Evolutionary conservation across 2,329 filamentous ascomycete species (phyloP).

Genomic region (Neonectria ditissima): DNA sequence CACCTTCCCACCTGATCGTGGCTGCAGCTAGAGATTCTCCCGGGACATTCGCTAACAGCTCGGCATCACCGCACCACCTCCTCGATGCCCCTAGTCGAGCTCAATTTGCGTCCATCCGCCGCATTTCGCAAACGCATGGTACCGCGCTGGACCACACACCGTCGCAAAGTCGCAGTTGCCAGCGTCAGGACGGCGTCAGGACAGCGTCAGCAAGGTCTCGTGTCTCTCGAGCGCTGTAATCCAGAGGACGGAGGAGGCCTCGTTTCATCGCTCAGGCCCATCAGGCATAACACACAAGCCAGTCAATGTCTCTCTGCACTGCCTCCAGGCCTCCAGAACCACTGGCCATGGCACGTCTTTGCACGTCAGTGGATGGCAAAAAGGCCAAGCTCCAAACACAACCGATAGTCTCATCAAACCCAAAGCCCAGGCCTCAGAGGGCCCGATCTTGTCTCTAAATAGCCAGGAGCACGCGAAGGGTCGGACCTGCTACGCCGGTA

Average conservation of each 20-base stretch:
- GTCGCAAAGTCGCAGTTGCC: conserved; percentile 13
- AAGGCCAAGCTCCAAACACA: conserved; percentile 21
- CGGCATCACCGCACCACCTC: conserved; percentile 30
- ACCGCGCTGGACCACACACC: conserved; percentile 11
- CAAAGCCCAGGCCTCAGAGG: conserved; percentile 14
- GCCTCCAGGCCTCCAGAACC: conserved; percentile 14
- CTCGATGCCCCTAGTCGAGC: conserved; percentile 31
- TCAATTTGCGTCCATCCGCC: conserved; percentile 40
- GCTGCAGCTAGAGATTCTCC: not conserved
- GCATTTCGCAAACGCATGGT: conserved; percentile 32
- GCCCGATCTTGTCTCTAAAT: conserved; percentile 3
- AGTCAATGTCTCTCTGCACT: conserved; percentile 6
- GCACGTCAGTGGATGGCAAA: conserved; percentile 20
- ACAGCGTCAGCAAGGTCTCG: conserved; percentile 3
- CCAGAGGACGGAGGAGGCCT: conserved; percentile 7
- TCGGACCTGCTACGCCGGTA: conserved; percentile 19
- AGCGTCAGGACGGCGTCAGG: conserved; percentile 17
- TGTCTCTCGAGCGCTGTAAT: not conserved
- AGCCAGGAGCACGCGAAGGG: conserved; percentile 20
- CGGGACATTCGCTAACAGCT: conserved; percentile 37
- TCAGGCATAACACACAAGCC: conserved; percentile 8
- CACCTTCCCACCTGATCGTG: not conserved
- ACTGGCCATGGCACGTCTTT: conserved; percentile 18
- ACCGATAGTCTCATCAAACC: conserved; percentile 18
- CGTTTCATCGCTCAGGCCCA: conserved; percentile 4